A percentile compares a stretch with the other conserved stretches of the same genome.
Conservation (phyloP, 805 yeast species). For the Nakazawaea ernobii region DNA sequence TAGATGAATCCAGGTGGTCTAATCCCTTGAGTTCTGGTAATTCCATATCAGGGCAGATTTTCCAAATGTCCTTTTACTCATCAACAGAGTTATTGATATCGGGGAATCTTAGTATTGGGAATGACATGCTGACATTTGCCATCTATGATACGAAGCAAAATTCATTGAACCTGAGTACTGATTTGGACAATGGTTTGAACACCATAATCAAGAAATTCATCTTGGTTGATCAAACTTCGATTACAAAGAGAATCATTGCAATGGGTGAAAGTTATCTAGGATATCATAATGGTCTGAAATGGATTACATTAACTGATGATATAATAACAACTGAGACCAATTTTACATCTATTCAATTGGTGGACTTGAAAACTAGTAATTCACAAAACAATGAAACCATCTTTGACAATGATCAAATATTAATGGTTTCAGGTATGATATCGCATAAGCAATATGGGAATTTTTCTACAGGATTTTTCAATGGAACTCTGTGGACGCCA, state of each 20-base stretch:
- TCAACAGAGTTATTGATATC: constrained; percentile 33
- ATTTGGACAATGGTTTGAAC: constrained; percentile 26
- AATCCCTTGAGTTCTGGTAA: constrained; percentile 27
- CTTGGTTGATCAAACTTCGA: constrained; percentile 36
- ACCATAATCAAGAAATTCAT: constrained; percentile 35
- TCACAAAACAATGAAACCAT: constrained; percentile 24
- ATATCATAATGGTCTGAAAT: constrained; percentile 40
- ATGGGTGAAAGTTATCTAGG: constrained; percentile 34
- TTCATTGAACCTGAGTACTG: constrained; percentile 15
- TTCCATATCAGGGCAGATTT: constrained; percentile 45
- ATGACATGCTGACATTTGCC: constrained; percentile 35
- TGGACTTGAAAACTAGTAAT: constrained; percentile 22
- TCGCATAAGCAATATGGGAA: constrained; percentile 44
- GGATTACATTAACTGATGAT: constrained; percentile 38
- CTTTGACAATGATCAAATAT: constrained; percentile 36
- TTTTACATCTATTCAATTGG: constrained; percentile 40
- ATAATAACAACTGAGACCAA: constrained; percentile 24
- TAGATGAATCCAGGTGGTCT: constrained; percentile 49
- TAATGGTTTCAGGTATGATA: constrained; percentile 57
- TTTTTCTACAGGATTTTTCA: constrained; percentile 56
- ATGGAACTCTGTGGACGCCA: constrained; percentile 68
- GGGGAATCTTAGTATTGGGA: constrained; percentile 47
- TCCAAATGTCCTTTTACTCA: constrained; percentile 43
- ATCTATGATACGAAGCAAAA: constrained; percentile 46
- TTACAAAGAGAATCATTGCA: constrained; percentile 35